Base-by-base conservation (phyloP, 2,329 filamentous ascomycete genomes). In the Penicillium aurantiogriseum region DNA sequence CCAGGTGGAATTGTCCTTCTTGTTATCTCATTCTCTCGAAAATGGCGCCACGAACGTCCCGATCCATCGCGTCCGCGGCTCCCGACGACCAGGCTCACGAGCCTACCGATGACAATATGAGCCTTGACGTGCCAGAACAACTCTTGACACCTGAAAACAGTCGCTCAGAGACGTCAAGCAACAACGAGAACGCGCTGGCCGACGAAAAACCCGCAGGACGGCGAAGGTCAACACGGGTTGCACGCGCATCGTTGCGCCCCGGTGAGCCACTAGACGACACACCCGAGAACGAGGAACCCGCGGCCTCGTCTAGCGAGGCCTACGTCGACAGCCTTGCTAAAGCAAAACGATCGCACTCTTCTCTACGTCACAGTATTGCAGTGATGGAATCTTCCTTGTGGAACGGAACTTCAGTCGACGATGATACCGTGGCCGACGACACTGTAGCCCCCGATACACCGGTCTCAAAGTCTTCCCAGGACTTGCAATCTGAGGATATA, bases 81-180 rank as follows among this genome's bases (percentile, higher is more conserved):
- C 64, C 69, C 63, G 68, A 72, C 63, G 57, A 66, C 59, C 65
- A 68, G 46, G 48, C 60, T 43, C 67, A 68, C 57, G 67, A 68
- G 51, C 65, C 59, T 56, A 51, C 62, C 54, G 68, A 72, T 50
- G 69, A 71, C 53, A 63, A 64, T 53, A 73, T 70, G 63, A 67
- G 62, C 47, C 66, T 74, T 38, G 72, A 76, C 48, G 67, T 73
- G 19, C 68, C 73, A 19, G 73, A 73, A 63, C 72, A 76, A 59
- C 68, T 76, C n/a, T 68, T 77, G 19, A 77, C 76, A 3, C 76
- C 76, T 52, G 75, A 76, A 54, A 75, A 75, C 40, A 77, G 76
- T 58, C 74, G 71, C 52, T 78, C 75, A n/a, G 75, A 77, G 55
- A 76, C 74, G 2, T 76, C 75, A 5, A 77, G 74, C 63, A 74